phyloP scores from a whole-genome alignment of 2,329 filamentous ascomycete species.

The Capronia americana region DNA sequence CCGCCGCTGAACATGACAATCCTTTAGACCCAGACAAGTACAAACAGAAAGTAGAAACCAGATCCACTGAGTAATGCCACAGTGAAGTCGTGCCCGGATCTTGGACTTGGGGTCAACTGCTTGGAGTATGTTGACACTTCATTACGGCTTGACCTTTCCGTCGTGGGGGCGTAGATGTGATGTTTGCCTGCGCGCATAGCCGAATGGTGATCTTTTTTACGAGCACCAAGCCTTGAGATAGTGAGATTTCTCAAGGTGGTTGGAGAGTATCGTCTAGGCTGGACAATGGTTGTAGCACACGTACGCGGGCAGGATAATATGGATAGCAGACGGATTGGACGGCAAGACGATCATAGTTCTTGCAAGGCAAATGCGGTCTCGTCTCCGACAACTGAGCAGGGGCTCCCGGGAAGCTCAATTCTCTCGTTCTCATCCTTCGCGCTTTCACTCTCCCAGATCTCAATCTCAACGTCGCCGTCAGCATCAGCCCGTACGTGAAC shows the following conservation, averaged over 20 bases:
- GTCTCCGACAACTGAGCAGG: slow-evolving; percentile 23
- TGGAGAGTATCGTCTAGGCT: not conserved
- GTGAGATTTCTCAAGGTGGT: not conserved
- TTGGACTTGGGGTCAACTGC: not conserved
- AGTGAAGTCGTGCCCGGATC: not conserved
- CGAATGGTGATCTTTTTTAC: not conserved
- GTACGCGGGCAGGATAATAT: too few species aligned
- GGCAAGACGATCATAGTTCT: slow-evolving; percentile 30
- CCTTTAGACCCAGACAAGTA: not conserved
- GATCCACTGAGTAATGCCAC: not conserved
- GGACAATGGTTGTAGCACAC: not conserved
- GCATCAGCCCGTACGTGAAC: slow-evolving; percentile 1
- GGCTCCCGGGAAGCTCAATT: slow-evolving; percentile 19
- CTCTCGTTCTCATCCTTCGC: slow-evolving; percentile 60
- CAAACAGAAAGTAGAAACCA: not conserved
- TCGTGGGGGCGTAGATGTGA: not conserved
- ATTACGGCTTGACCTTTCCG: not conserved
- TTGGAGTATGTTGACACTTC: not conserved
- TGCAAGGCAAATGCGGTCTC: slow-evolving; percentile 35
- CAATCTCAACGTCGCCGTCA: slow-evolving; percentile 49
- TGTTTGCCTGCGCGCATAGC: not conserved
- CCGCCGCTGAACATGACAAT: not conserved
- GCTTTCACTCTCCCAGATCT: slow-evolving; percentile 74
- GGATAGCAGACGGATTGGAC: not conserved
- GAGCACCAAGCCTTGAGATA: not conserved